Conservation (phyloP, 1,284 basidiomycete species). For the Termitomyces sp. region DNA sequence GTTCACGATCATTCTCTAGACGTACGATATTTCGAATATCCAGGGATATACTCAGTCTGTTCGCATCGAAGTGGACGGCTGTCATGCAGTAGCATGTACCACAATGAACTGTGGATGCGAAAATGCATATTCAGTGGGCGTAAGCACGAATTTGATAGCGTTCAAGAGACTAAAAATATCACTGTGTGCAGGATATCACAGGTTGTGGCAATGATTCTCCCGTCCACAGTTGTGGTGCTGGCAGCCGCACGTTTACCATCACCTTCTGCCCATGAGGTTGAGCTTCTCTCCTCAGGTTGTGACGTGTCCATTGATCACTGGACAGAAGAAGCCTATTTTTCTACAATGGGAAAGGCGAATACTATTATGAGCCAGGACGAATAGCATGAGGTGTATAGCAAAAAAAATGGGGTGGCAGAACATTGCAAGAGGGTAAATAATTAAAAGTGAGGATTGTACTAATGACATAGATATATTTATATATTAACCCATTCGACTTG, state of each 20-base stretch:
- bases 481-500: conserved; percentile 5
- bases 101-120: background rate
- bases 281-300: background rate
- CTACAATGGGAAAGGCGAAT: background rate
- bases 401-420: conserved; percentile 2
- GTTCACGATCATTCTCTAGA: background rate
- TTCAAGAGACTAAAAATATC: too few species aligned
- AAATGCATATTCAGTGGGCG: background rate
- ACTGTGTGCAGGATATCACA: background rate
- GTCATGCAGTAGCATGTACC: background rate
- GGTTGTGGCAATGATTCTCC: background rate
- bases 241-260: background rate
- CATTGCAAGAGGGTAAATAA: conserved; percentile 5
- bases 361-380: background rate
- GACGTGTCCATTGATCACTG: background rate
- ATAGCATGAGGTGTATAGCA: background rate
- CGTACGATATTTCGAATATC: background rate
- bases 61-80: background rate
- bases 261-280: background rate
- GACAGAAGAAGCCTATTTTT: background rate
- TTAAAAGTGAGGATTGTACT: conserved; percentile 9
- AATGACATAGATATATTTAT: background rate
- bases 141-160: background rate
- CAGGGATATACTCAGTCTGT: background rate
- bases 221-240: background rate